A percentile compares a stretch with the other conserved stretches of the same genome.
phyloP scores from a whole-genome alignment of 495 filamentous ascomycete species.

The Penicillium crystallinum region DNA sequence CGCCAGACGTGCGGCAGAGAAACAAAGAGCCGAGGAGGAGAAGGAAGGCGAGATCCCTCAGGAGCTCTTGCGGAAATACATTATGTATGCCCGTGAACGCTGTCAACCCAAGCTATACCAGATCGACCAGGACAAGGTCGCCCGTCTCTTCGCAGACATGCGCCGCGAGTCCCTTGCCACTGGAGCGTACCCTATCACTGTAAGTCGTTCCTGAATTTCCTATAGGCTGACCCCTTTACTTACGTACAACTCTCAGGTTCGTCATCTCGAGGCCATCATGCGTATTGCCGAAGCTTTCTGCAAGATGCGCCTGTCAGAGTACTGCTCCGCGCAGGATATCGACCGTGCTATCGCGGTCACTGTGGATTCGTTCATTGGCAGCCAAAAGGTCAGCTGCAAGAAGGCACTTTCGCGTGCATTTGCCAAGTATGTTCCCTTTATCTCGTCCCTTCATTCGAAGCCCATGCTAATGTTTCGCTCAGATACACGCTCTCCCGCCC shows the following conservation, averaged over 20 bases:
- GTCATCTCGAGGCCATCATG: constrained; percentile 96
- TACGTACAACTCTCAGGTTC: constrained; percentile 56
- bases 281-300: constrained; percentile 88
- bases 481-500: constrained; percentile 46
- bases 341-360: constrained; percentile 97
- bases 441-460: not conserved
- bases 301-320: constrained; percentile 93
- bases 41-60: constrained; percentile 82
- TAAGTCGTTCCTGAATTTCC: constrained; percentile 41
- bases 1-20: constrained; percentile 30
- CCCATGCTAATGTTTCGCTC: constrained; percentile 13
- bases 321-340: constrained; percentile 82
- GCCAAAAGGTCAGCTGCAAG: constrained; percentile 96
- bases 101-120: constrained; percentile 92
- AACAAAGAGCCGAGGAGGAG: constrained; percentile 48
- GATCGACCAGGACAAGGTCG: constrained; percentile 97
- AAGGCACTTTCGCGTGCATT: constrained; percentile 94
- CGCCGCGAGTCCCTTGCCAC: constrained; percentile 85
- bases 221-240: constrained; percentile 2
- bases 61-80: constrained; percentile 92
- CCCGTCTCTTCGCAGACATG: constrained; percentile 94
- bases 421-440: constrained; percentile 74
- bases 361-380: constrained; percentile 92
- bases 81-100: constrained; percentile 88
- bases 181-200: constrained; percentile 96